These are phyloP conservation scores for Phytophthora podocarpi DNA, from an alignment of 352 stramenopile species.

Conservation along the genomic window DNA sequence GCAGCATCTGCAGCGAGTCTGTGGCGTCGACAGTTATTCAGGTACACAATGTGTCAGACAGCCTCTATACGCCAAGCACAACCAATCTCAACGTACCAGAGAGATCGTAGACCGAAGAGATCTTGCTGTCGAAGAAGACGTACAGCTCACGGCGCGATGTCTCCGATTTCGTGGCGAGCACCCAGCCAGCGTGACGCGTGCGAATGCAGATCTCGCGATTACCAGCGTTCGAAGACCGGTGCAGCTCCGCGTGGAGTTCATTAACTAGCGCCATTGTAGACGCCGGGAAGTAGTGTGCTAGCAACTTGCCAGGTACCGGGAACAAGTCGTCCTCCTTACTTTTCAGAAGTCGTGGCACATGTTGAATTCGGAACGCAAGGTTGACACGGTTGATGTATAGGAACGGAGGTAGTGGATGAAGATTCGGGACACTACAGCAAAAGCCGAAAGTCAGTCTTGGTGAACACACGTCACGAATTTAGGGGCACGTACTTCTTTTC, in stretches of 20 bases:
- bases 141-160: slow-evolving; percentile 58
- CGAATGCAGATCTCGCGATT: slow-evolving; percentile 61
- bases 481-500: slow-evolving; percentile 30
- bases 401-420: slow-evolving; percentile 39
- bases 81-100: slow-evolving; percentile 39
- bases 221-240: slow-evolving; percentile 29
- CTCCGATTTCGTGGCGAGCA: slow-evolving; percentile 55
- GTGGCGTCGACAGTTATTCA: slow-evolving; percentile 14
- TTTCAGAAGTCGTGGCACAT: slow-evolving; percentile 60
- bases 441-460: slow-evolving; percentile 3
- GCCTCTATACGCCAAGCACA: background rate
- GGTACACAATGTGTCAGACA: background rate
- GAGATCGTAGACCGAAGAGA: slow-evolving; percentile 57
- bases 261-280: slow-evolving; percentile 47
- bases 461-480: background rate
- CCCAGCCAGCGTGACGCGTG: slow-evolving; percentile 60
- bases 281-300: slow-evolving; percentile 53
- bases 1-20: slow-evolving; percentile 55
- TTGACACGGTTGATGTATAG: slow-evolving; percentile 69
- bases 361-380: slow-evolving; percentile 51
- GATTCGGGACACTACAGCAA: slow-evolving; percentile 27
- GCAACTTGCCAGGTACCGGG: slow-evolving; percentile 46
- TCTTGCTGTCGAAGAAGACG: slow-evolving; percentile 66
- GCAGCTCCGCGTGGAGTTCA: slow-evolving; percentile 45
- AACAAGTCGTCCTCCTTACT: slow-evolving; percentile 55